Evolutionary conservation across 225 moss, liverwort and hornwort genomes (phyloP), one percentile per base, ranked within the genome.

Genomic region (Bryoerythrophyllum caledonicum): DNA sequence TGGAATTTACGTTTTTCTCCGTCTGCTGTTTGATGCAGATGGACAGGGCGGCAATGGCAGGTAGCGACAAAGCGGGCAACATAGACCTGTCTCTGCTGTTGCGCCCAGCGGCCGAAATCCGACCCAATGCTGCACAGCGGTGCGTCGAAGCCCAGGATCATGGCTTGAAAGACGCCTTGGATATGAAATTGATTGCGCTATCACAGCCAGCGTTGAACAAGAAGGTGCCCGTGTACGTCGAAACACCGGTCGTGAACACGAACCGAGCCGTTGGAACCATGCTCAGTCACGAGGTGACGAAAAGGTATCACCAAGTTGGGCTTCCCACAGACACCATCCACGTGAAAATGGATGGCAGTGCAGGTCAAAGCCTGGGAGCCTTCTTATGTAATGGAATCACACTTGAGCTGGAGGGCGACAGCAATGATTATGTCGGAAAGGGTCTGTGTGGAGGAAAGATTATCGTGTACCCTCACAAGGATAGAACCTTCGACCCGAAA

Each of bases 281-380:
- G 92, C 81, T 92, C 27, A 92, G 92, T 46, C 90, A 92, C 63
- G 92, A 92, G 72, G 82, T 92, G 5, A 88, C 92, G 21, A 92
- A 90, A 62, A 74, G 84, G 76, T 88, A 82, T 40, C 61, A 78
- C n/a, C 56, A 17, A 0, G 24, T 20, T 46, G 85, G 85, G 12
- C 78, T 85, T 30, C 81, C 85, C 8, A 66, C 75, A 32, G 85
- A 85, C 30, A 85, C 81, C 56, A 75, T 92, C 27, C 85, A 90
- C 49, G 78, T 90, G 30, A 92, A 90, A 67, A 70, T 92, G 28
- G 67, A 72, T 53, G 92, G 92, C 44, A 90, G 90, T 54, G 92
- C 90, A 38, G 92, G 92, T 43, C 92, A 92, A 71, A 90, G 88
- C 30, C 78, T 92, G 5, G 90, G 92, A 49, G 90, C 90, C 8